Evolutionary conservation across 163 green algal genomes (phyloP).

Genomic region (Chlamydomonas reinhardtii): DNA sequence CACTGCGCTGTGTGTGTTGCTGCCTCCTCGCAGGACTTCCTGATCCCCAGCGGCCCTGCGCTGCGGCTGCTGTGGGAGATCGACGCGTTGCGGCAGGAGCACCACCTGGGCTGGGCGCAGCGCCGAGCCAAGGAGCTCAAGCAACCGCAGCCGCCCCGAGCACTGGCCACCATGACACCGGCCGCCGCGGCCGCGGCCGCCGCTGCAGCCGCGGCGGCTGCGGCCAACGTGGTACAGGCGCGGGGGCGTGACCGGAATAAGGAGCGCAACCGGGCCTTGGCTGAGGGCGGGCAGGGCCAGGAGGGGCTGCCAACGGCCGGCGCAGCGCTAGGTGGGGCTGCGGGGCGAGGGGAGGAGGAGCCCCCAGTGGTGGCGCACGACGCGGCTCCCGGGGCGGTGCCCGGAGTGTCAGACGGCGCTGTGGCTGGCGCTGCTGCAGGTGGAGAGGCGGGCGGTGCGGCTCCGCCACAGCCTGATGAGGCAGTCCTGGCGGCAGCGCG

Average conservation of each 20-base stretch:
- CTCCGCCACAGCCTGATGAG: neutral
- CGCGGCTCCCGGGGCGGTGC: no score
- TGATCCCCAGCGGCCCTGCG: conserved; percentile 7
- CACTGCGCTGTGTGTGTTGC: neutral
- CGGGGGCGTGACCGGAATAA: neutral
- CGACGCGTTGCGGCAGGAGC: conserved; percentile 39
- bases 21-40: conserved; percentile 8
- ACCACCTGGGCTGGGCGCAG: conserved; percentile 37
- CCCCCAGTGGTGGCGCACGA: no score
- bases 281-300: no score
- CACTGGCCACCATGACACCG: no score
- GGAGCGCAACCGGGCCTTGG: neutral
- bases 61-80: conserved; percentile 38
- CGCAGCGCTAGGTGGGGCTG: no score
- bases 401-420: no score
- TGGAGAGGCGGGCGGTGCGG: no score
- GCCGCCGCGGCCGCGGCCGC: neutral
- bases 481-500: neutral
- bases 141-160: no score
- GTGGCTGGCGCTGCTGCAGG: no score
- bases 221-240: neutral
- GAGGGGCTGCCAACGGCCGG: no score
- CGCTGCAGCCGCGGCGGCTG: neutral
- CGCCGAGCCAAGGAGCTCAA: conserved; percentile 1
- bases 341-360: no score